These are phyloP conservation scores for Ustilago tritici DNA, from an alignment of 1,284 basidiomycete species.

Conservation along the genomic window DNA sequence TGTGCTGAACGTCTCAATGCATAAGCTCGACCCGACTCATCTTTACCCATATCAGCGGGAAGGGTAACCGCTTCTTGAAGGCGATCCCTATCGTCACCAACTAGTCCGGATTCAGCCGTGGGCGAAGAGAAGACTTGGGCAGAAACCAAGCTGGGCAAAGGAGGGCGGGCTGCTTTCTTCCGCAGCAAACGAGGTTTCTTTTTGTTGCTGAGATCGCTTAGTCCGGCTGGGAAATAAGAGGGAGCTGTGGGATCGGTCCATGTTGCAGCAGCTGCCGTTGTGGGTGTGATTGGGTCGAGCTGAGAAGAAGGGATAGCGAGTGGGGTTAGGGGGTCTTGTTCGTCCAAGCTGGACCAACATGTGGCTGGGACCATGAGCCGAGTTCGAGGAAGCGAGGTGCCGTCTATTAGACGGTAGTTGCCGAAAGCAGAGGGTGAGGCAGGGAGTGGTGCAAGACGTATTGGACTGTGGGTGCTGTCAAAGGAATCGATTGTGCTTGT, in stretches of 20 bases:
- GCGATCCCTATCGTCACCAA: neutral
- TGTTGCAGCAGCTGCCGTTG: conserved; percentile 48
- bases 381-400: neutral
- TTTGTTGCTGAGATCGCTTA: conserved; percentile 11
- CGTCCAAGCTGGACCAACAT: conserved; percentile 31
- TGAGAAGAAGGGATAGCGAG: conserved; percentile 8
- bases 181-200: conserved; percentile 11
- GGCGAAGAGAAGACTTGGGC: conserved; percentile 33
- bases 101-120: neutral
- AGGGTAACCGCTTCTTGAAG: neutral
- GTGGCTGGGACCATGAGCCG: conserved; percentile 1
- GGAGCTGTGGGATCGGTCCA: conserved; percentile 51
- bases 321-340: conserved; percentile 24
- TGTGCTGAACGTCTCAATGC: conserved; percentile 33
- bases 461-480: conserved; percentile 18
- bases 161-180: conserved; percentile 30
- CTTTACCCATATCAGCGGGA: neutral
- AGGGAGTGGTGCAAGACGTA: conserved; percentile 33
- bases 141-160: conserved; percentile 26
- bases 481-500: conserved; percentile 20
- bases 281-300: conserved; percentile 32
- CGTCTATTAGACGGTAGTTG: conserved; percentile 30
- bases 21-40: conserved; percentile 3
- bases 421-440: conserved; percentile 36
- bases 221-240: conserved; percentile 41